Evolutionary conservation across 2,329 filamentous ascomycete species (phyloP), one percentile per base, ranked within the genome.

Genomic region (Penicillium sp.): DNA sequence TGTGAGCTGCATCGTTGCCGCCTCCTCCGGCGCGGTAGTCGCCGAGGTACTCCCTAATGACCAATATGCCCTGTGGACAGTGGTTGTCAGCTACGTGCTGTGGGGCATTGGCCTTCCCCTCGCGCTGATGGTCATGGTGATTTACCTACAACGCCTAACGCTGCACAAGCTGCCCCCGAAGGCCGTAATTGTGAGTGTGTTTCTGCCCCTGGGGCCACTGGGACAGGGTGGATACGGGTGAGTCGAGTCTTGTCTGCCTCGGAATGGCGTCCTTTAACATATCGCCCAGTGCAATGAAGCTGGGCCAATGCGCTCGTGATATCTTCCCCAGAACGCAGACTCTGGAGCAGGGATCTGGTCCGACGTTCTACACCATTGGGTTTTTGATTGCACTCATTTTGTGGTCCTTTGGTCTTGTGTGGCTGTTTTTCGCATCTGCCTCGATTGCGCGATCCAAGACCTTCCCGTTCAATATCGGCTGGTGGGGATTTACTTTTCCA

Each of bases 71-170:
- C 66, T 85, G 9, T 76, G 75, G 41, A 87, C 84, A 0, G 57
- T 87, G 14, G 65, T 87, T 15, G 69, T 71, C 11, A 81, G 76
- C 16, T 88, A 87, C 59, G 68, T 85, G n/a, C 75, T 87, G 43
- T 86, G 81, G 81, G 83, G 83, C 0, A 78, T 83, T 36, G 79
- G 81, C 2, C 67, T 76, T 1, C 76, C 77, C 0, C 64, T 87
- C 31, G 77, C 81, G 1, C 72, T 83, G 61, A 77, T 78, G 47
- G 75, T 85, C 6, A 71, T 86, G 28, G 79, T 78, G 4, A 76
- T 87, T 33, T 87, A 87, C 64, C 83, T 85, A 49, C 78, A 83
- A 41, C 79, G 83, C 10, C 70, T 88, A 16, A 80, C 78, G 2
- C 60, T 86, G 2, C 77, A 87, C 63, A 80, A 81, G 27, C 69